phyloP scores from a whole-genome alignment of 805 yeast species.

The Monosporozyma unispora region DNA sequence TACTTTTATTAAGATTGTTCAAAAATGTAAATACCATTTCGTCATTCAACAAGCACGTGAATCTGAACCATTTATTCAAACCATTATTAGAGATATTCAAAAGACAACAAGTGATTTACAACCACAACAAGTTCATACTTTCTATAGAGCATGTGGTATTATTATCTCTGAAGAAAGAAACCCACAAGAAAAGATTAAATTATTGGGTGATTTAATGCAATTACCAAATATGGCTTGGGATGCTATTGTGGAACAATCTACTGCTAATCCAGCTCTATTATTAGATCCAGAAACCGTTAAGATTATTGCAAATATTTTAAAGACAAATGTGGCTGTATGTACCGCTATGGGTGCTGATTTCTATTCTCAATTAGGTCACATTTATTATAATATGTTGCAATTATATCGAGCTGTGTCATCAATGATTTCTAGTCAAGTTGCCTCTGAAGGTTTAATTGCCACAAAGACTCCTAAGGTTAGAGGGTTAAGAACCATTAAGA shows the following conservation, averaged over 20 bases:
- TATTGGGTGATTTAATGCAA: slow-evolving; percentile 73
- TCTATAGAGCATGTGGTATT: slow-evolving; percentile 94
- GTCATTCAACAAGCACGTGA: slow-evolving; percentile 82
- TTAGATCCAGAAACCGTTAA: slow-evolving; percentile 78
- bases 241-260: slow-evolving; percentile 77
- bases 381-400: slow-evolving; percentile 83
- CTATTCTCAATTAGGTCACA: slow-evolving; percentile 75
- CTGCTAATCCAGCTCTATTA: slow-evolving; percentile 71
- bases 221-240: slow-evolving; percentile 94
- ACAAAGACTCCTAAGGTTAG: slow-evolving; percentile 93
- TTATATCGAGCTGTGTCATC: slow-evolving; percentile 81
- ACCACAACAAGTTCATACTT: slow-evolving; percentile 96
- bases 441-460: slow-evolving; percentile 74
- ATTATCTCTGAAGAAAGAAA: slow-evolving; percentile 82
- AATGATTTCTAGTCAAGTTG: slow-evolving; percentile 74
- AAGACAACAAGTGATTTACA: slow-evolving; percentile 82
- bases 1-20: slow-evolving; percentile 91
- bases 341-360: slow-evolving; percentile 89
- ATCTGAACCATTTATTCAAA: slow-evolving; percentile 82
- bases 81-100: slow-evolving; percentile 76
- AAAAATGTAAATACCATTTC: slow-evolving; percentile 91
- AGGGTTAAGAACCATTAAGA: slow-evolving; percentile 91
- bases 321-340: slow-evolving; percentile 93
- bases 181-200: slow-evolving; percentile 56
- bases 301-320: slow-evolving; percentile 84